phyloP scores from a whole-genome alignment of 208 protist species.

The Blastocrithidia nonstop region DNA sequence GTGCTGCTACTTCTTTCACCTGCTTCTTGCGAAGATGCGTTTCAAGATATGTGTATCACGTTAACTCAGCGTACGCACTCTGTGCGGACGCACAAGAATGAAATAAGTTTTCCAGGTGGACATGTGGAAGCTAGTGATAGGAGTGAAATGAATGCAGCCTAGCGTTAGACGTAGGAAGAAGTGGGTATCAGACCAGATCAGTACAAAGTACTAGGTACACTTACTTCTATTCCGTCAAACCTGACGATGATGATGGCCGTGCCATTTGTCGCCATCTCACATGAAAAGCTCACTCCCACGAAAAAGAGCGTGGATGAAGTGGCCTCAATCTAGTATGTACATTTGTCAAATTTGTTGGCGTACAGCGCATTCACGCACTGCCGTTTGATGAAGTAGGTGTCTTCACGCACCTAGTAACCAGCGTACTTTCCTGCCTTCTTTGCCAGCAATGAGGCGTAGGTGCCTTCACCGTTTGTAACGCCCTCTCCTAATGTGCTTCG shows the following conservation, averaged over 20 bases:
- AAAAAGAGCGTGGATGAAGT: constrained; percentile 59
- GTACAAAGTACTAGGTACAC: constrained; percentile 35
- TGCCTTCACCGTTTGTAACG: constrained; percentile 7
- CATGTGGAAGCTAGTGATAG: constrained; percentile 42
- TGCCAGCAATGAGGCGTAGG: constrained; percentile 20
- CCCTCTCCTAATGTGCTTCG: constrained; percentile 8
- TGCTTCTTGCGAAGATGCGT: constrained; percentile 9
- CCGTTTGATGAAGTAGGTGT: constrained; percentile 30
- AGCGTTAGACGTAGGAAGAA: constrained; percentile 71
- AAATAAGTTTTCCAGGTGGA: constrained; percentile 79
- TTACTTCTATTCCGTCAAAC: constrained; percentile 29
- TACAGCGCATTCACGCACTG: constrained; percentile 25
- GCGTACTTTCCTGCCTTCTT: constrained; percentile 78
- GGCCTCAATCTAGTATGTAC: constrained; percentile 67
- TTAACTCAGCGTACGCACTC: constrained; percentile 59
- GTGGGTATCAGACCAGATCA: constrained; percentile 20
- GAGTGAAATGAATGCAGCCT: constrained; percentile 19
- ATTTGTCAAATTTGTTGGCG: constrained; percentile 48
- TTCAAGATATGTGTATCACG: constrained; percentile 75
- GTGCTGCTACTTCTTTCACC: constrained; percentile 60
- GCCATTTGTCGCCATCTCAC: constrained; percentile 44
- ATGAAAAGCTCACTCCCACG: constrained; percentile 11
- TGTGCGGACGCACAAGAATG: constrained; percentile 36
- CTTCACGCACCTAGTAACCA: constrained; percentile 9
- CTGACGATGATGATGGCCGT: constrained; percentile 11